Evolutionary conservation across 139 green algal species (phyloP), one percentile per base, ranked within the genome.

Genomic region (Chlamydomonas schloesseri): DNA sequence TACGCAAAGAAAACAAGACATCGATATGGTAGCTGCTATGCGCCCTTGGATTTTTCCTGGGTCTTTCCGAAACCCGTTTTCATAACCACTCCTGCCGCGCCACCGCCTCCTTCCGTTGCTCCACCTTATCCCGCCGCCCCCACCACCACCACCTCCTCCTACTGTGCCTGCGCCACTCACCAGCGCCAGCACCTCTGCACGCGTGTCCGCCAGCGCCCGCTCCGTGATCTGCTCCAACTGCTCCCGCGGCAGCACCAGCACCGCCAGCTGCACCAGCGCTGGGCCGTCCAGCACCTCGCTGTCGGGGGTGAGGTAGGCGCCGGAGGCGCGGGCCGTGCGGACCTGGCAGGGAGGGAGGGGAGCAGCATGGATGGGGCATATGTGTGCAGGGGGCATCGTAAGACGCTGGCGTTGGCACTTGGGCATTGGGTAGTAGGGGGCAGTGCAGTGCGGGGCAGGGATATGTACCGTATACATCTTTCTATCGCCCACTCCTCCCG

Each of bases 251-350:
- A 64, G 20, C 77, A 83, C 15, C 64, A 83, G 77, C 37, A 42
- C 77, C 62, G 77, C 77, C 77, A 83, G 77, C 29, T 46, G 62
- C 36, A 73, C 37, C 77, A 83, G 77, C 28, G 62, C 28, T 10
- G 77, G 77, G 1, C 37, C 62, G 37, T 83, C 77, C 77, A 83
- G 60, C 24, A 62, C 60, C 62, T 83, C 77, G 9, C 10, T 53
- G 29, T 73, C 62, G 26, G 77, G 77, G 28, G 77, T 83, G 37
- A 83, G 64, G 62, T 4, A 3, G 77, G 18, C 28, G 28, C 33
- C 28, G n/a, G 62, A 18, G 42, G 42, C 42, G 62, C 62, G 62
- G n/a, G 37, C n/a, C 29, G 37, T 60, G 31, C 77, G 62, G 62
- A 83, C 42, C 60, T 83, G 60, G 65, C 37, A 8, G n/a, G 15